Conservation (phyloP, 495 filamentous ascomycete genomes). For the Annulohypoxylon stygium region DNA sequence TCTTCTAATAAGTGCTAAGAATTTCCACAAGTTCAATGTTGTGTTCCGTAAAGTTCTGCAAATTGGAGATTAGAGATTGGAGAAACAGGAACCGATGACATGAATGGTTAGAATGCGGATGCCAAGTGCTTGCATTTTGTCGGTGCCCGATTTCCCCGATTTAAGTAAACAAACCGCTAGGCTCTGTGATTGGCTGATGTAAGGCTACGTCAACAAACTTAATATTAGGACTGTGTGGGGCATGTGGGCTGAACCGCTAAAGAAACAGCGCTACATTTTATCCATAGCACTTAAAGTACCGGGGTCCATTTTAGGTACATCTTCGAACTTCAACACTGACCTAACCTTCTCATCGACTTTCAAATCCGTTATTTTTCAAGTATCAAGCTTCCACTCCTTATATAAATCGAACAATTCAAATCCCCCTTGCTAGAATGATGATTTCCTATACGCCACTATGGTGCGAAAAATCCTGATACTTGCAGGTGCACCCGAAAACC, state of each 20-base stretch:
- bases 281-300: background rate
- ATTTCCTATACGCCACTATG: conserved; percentile 53
- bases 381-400: conserved; percentile 3
- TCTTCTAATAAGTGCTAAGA: conserved; percentile 24
- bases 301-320: conserved; percentile 8
- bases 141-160: conserved; percentile 35
- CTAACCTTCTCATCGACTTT: background rate
- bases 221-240: conserved; percentile 27
- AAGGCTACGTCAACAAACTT: conserved; percentile 34
- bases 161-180: conserved; percentile 46
- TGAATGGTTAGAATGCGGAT: conserved; percentile 25
- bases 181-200: conserved; percentile 25
- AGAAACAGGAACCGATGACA: conserved; percentile 22
- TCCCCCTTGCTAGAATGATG: conserved; percentile 11
- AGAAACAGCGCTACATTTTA: conserved; percentile 8
- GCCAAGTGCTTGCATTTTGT: conserved; percentile 12
- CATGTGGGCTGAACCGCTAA: background rate
- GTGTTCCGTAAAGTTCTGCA: conserved; percentile 5
- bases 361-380: background rate
- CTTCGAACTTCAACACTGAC: background rate
- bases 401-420: conserved; percentile 3
- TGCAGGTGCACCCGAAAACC: conserved; percentile 70
- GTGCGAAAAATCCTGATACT: conserved; percentile 67
- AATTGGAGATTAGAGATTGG: conserved; percentile 23
- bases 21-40: conserved; percentile 9